Conservation (phyloP, 2,329 filamentous ascomycete species). For the Seiridium cupressi region DNA sequence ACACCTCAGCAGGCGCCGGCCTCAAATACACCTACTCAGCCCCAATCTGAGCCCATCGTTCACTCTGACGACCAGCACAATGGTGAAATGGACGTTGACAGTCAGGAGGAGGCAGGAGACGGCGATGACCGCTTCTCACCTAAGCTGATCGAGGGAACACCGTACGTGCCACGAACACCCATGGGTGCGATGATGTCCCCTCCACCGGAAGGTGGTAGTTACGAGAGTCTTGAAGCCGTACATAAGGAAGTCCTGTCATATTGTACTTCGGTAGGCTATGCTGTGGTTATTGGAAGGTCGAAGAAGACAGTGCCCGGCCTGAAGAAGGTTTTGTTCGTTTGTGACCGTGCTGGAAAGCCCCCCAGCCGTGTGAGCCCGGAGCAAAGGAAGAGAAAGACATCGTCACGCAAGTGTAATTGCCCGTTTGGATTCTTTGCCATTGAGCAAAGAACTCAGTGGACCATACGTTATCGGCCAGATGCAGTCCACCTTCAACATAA, state of each 20-base stretch:
- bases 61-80: constrained; percentile 37
- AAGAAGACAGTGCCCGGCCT: constrained; percentile 67
- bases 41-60: constrained; percentile 25
- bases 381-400: constrained; percentile 63
- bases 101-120: constrained; percentile 43
- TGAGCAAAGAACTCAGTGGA: constrained; percentile 66
- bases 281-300: constrained; percentile 65
- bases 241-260: constrained; percentile 64
- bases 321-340: constrained; percentile 68
- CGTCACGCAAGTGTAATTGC: constrained; percentile 67
- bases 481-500: constrained; percentile 58
- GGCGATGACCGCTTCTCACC: constrained; percentile 42
- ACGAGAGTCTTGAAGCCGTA: constrained; percentile 62
- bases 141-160: constrained; percentile 47
- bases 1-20: constrained; percentile 23
- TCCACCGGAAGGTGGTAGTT: constrained; percentile 63
- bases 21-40: constrained; percentile 31
- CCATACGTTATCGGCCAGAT: constrained; percentile 62
- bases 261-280: constrained; percentile 66
- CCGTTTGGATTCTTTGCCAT: constrained; percentile 70
- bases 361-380: constrained; percentile 62
- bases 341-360: constrained; percentile 63
- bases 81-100: constrained; percentile 52
- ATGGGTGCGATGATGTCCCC: constrained; percentile 61
- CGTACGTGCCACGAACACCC: constrained; percentile 51